phyloP scores from a whole-genome alignment of 768 basidiomycete genomes.

The Kwoniella sp. region DNA sequence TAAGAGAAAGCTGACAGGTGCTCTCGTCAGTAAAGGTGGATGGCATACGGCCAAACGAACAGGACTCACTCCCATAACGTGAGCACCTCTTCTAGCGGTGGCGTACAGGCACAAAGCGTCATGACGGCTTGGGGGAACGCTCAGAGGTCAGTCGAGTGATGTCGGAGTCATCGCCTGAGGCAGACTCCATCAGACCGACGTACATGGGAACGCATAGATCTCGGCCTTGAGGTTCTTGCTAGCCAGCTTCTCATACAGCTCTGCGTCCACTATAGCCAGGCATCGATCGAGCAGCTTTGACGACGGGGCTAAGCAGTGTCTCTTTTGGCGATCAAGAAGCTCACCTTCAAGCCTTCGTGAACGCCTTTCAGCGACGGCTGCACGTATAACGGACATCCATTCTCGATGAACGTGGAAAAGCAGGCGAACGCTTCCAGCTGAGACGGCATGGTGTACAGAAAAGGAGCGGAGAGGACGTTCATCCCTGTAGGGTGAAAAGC shows the following conservation, averaged over 20 bases:
- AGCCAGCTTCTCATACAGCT: slow-evolving; percentile 72
- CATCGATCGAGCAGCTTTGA: slow-evolving; percentile 83
- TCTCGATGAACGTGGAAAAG: slow-evolving; percentile 93
- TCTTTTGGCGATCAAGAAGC: slow-evolving; percentile 17
- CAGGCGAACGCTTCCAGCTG: slow-evolving; percentile 98
- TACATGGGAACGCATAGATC: slow-evolving; percentile 95
- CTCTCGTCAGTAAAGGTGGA: no score
- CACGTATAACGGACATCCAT: slow-evolving; percentile 90
- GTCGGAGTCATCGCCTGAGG: no score
- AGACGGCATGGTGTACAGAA: slow-evolving; percentile 93
- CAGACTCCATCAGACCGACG: slow-evolving; percentile 42
- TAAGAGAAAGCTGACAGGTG: slow-evolving; percentile 75
- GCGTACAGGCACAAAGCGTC: slow-evolving; percentile 93
- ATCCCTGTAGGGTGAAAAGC: slow-evolving; percentile 56
- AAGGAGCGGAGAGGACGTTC: slow-evolving; percentile 98
- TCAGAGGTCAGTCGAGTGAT: background rate
- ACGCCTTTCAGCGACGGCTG: slow-evolving; percentile 94
- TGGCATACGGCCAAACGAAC: no score
- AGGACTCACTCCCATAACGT: slow-evolving; percentile 78
- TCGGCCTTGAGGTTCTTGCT: slow-evolving; percentile 91
- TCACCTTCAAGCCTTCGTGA: slow-evolving; percentile 84
- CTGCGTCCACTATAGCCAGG: slow-evolving; percentile 82
- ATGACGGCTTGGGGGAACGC: slow-evolving; percentile 67
- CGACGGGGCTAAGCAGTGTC: background rate
- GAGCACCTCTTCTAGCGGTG: slow-evolving; percentile 89